phyloP scores from a whole-genome alignment of 176 grass and related monocot genomes.

The Lolium multiflorum region DNA sequence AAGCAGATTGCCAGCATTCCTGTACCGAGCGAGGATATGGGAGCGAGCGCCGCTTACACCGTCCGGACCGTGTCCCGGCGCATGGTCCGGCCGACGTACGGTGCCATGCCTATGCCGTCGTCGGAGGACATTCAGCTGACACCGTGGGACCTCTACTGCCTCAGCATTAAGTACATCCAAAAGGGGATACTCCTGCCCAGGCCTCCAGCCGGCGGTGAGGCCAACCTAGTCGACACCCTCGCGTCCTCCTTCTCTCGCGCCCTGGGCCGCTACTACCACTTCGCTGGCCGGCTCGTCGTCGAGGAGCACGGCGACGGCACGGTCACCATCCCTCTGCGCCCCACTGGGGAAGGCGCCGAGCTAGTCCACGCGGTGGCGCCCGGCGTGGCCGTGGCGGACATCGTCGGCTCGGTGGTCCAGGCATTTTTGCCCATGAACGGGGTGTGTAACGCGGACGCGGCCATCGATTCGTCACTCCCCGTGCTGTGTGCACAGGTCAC shows the following conservation, averaged over 20 bases:
- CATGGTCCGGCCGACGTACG: not conserved
- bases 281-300: no score
- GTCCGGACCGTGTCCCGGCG: not conserved
- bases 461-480: not conserved
- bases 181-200: not conserved
- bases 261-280: no score
- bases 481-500: constrained; percentile 21
- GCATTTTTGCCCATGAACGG: not conserved
- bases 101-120: not conserved
- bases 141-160: not conserved
- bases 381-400: not conserved
- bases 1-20: no score
- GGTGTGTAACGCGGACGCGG: not conserved
- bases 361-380: not conserved
- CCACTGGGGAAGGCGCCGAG: not conserved
- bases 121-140: not conserved
- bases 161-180: not conserved
- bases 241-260: no score
- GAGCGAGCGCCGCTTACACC: not conserved
- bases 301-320: no score
- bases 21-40: not conserved
- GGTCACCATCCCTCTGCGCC: not conserved
- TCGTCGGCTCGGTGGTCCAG: not conserved
- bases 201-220: not conserved
- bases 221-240: no score